Base-by-base conservation (phyloP, 192 early-diverging fungal genomes). In the Funneliformis mosseae region DNA sequence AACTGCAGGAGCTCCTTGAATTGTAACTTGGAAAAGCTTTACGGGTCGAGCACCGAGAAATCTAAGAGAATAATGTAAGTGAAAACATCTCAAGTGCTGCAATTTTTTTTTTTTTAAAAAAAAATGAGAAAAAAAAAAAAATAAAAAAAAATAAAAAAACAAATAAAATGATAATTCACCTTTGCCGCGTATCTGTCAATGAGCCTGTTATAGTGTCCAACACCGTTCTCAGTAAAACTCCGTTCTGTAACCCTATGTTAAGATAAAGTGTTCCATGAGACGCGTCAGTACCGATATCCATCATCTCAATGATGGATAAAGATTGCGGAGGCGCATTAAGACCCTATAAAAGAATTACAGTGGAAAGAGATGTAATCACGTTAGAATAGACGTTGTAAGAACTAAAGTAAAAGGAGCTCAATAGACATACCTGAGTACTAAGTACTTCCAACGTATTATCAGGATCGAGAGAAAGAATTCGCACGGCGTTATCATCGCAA, bases 401-500 rank as follows among this genome's bases (percentile, higher is more conserved):
- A 75, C 23, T 21, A 39, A 23, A 23, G 1, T 11, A 38, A 18
- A 10, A 60, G 21, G 21, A 41, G 0, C 5, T 18, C 9, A 60
- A 18, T 39, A 64, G 10, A 63, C 50, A 38, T 38, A 79, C 78
- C 68, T 79, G 91, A 88, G 96, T 88, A 69, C 90, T 89, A 25
- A 96, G 82, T 25, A 93, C 83, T 81, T 97, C 94, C 4, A 96
- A 87, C 68, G 94, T 93, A 33, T 83, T 87, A 41, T 92, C 89
- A 8, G 94, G 91, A 63, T 96, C 96, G 74, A 97, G 86, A 16
- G 93, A 92, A 50, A 97, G 83, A 42, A 99, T 88, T 41, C 98
- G 89, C 11, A 99, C 96, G 1, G 98, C 97, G 77, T 90, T 88
- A 83, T 99, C 98, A 68, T 88, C 92, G 83, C 95, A 97, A 27